phyloP scores from a whole-genome alignment of 139 green algal species.

The Dunaliella primolecta region DNA sequence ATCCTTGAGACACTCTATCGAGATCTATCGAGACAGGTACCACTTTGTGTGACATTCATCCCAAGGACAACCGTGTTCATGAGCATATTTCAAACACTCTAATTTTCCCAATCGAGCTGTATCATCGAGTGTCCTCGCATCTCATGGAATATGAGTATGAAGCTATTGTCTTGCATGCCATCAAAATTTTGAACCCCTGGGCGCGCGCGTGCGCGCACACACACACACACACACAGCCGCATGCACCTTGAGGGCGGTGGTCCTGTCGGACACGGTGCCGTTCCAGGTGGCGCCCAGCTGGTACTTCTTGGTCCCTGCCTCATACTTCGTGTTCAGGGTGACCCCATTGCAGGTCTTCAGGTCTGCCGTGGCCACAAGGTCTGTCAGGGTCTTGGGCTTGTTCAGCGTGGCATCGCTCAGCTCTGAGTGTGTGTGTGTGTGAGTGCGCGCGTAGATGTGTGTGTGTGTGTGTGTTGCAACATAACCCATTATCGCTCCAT shows the following conservation, averaged over 20 bases:
- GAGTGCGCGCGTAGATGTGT: neutral
- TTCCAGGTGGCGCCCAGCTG: slow-evolving; percentile 25
- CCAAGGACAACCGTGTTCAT: too few relatives aligned
- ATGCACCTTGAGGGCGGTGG: slow-evolving; percentile 23
- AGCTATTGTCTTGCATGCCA: too few relatives aligned
- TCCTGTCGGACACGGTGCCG: slow-evolving; percentile 15
- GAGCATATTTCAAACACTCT: too few relatives aligned
- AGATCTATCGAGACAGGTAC: too few relatives aligned
- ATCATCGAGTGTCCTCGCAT: too few relatives aligned
- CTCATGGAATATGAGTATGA: too few relatives aligned
- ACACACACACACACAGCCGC: too few relatives aligned
- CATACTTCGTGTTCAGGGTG: slow-evolving; percentile 36
- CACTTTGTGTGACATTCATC: too few relatives aligned
- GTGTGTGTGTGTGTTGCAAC: neutral
- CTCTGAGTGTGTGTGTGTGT: neutral
- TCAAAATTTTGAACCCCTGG: too few relatives aligned
- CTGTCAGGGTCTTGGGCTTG: slow-evolving; percentile 15
- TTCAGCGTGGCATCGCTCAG: slow-evolving; percentile 12
- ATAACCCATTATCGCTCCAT: neutral
- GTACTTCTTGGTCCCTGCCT: slow-evolving; percentile 32
- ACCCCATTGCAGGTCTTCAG: slow-evolving; percentile 14
- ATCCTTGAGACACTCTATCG: too few relatives aligned
- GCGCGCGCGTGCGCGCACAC: too few relatives aligned
- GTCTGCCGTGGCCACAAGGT: slow-evolving; percentile 22
- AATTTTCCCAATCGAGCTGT: too few relatives aligned